Evolutionary conservation across 208 protist species (phyloP).

Genomic region (Wallacemonas sp.): DNA sequence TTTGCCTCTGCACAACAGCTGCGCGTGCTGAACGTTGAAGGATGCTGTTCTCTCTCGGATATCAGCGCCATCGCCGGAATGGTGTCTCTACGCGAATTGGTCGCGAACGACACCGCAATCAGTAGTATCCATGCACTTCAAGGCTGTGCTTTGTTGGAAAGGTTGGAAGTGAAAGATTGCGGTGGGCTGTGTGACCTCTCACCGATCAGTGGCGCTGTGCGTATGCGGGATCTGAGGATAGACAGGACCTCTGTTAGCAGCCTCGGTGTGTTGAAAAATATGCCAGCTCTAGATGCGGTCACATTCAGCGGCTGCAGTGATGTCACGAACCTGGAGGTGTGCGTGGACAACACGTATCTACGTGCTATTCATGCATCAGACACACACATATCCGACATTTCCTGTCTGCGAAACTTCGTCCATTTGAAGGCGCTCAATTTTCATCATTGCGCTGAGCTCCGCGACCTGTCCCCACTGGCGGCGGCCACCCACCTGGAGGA

Average conservation of each 20-base stretch:
- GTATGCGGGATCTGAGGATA: neutral
- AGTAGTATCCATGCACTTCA: neutral
- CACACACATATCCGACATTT: no score
- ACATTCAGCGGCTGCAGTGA: neutral
- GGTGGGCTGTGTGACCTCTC: neutral
- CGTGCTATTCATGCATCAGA: no score
- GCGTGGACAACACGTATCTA: no score
- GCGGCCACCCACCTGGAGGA: neutral
- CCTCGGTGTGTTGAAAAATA: neutral
- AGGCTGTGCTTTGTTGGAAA: neutral
- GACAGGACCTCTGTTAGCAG: neutral
- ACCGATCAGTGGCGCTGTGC: neutral
- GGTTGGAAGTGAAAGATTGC: neutral
- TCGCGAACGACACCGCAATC: slow-evolving; percentile 3
- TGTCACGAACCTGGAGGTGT: no score
- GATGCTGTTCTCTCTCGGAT: slow-evolving; percentile 1
- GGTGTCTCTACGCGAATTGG: neutral
- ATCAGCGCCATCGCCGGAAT: neutral
- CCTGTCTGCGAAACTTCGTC: neutral
- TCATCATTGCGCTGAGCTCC: neutral
- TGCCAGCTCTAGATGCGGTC: neutral
- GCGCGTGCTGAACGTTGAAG: slow-evolving; percentile 3
- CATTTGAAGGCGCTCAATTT: neutral
- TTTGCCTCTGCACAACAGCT: neutral
- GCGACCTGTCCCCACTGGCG: no score